These are phyloP conservation scores for Amanita exitialis DNA, from an alignment of 768 basidiomycete species.

Conservation along the genomic window DNA sequence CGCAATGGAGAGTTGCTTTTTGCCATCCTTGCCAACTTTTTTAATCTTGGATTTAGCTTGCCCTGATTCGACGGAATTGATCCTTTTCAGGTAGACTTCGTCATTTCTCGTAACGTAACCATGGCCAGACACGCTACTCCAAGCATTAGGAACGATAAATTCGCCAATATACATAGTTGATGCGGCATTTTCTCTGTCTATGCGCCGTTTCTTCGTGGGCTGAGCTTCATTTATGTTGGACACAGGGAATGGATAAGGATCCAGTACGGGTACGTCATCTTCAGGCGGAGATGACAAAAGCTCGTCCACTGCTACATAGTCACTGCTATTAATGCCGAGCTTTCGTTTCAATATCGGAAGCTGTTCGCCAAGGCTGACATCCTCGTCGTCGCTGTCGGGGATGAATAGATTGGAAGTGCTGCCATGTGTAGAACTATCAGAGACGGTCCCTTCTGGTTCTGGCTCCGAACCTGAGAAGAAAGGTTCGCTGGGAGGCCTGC, in stretches of 20 bases:
- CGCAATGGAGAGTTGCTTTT: slow-evolving; percentile 58
- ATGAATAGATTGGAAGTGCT: slow-evolving; percentile 21
- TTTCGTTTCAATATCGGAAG: slow-evolving; percentile 12
- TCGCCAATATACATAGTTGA: slow-evolving; percentile 51
- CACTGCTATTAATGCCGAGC: slow-evolving; percentile 8
- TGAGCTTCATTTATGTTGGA: neutral
- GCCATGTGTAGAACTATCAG: neutral
- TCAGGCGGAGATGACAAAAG: neutral
- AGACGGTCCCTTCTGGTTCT: slow-evolving; percentile 23
- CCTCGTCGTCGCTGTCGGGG: slow-evolving; percentile 25
- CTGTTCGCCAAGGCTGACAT: slow-evolving; percentile 3
- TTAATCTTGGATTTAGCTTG: slow-evolving; percentile 21
- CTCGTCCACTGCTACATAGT: neutral
- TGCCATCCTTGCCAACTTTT: slow-evolving; percentile 31
- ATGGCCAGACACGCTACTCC: slow-evolving; percentile 69
- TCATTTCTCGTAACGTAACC: slow-evolving; percentile 63
- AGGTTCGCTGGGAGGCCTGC: slow-evolving; percentile 24
- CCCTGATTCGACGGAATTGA: slow-evolving; percentile 28
- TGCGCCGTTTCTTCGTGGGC: neutral
- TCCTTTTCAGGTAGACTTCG: slow-evolving; percentile 46
- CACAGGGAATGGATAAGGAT: neutral
- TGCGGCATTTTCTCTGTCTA: neutral
- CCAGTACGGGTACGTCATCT: neutral
- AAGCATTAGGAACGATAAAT: slow-evolving; percentile 61
- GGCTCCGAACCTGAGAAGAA: slow-evolving; percentile 60